A percentile compares a stretch with the other conserved stretches of the same genome.
These are phyloP conservation scores for Volvariella surrecta DNA, from an alignment of 1,284 basidiomycete genomes.

Conservation along the genomic window DNA sequence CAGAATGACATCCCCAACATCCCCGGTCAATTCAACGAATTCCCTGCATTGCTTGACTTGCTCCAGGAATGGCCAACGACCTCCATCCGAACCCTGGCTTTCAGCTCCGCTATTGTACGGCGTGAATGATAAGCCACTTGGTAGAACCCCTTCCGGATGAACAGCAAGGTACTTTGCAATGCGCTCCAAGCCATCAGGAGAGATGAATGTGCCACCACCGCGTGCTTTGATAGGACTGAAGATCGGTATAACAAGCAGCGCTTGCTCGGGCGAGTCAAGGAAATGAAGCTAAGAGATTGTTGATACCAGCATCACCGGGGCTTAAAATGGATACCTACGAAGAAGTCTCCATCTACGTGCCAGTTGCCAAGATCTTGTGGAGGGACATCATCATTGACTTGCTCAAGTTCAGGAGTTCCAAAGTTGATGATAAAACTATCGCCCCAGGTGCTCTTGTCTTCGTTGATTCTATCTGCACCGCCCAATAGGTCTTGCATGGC, in stretches of 20 bases:
- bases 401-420: slow-evolving; percentile 34
- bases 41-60: slow-evolving; percentile 32
- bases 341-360: slow-evolving; percentile 62
- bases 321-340: slow-evolving; percentile 23
- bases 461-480: slow-evolving; percentile 47
- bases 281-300: slow-evolving; percentile 35
- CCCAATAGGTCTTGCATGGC: slow-evolving; percentile 51
- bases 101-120: slow-evolving; percentile 30
- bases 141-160: slow-evolving; percentile 48
- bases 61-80: slow-evolving; percentile 30
- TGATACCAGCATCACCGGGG: neutral
- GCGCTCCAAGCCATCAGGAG: slow-evolving; percentile 40
- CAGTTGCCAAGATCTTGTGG: slow-evolving; percentile 46
- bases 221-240: slow-evolving; percentile 42
- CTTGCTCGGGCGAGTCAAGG: slow-evolving; percentile 56
- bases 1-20: slow-evolving; percentile 51
- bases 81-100: slow-evolving; percentile 18
- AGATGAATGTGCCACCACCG: slow-evolving; percentile 51
- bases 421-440: slow-evolving; percentile 57
- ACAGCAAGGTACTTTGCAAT: slow-evolving; percentile 45
- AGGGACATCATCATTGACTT: slow-evolving; percentile 19
- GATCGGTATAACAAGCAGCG: slow-evolving; percentile 49
- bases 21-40: slow-evolving; percentile 50
- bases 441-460: slow-evolving; percentile 37
- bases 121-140: slow-evolving; percentile 34